phyloP scores from a whole-genome alignment of 139 green algal species.

The Auxenochlorella pyrenoidosa region DNA sequence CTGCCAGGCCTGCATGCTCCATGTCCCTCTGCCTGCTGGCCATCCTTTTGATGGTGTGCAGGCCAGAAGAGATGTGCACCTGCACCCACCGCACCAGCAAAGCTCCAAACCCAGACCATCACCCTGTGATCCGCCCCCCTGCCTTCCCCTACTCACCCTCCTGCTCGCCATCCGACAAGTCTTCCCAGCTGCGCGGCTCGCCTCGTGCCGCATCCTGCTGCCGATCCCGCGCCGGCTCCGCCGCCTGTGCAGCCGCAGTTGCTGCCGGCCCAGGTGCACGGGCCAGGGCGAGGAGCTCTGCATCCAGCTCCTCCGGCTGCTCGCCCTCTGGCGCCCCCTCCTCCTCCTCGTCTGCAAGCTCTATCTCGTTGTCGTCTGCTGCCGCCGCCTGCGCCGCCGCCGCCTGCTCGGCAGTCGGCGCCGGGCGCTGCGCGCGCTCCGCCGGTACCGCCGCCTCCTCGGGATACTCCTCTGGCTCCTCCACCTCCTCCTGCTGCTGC shows the following conservation, averaged over 20 bases:
- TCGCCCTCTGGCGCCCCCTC: neutral
- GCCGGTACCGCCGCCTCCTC: neutral
- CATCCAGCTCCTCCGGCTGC: constrained; percentile 6
- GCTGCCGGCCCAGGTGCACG: neutral
- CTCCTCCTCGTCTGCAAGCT: constrained; percentile 32
- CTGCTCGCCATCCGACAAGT: constrained; percentile 36
- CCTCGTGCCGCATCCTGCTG: constrained; percentile 17
- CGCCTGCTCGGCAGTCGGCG: neutral
- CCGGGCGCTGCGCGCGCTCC: neutral
- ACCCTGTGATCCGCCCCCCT: too few relatives aligned
- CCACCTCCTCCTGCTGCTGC: neutral
- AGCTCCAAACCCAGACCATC: too few relatives aligned
- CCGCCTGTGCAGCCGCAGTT: neutral
- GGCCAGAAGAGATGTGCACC: too few relatives aligned
- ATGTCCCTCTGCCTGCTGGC: too few relatives aligned
- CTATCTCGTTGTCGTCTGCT: constrained; percentile 38
- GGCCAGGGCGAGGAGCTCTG: constrained; percentile 1
- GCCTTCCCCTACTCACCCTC: constrained; percentile 6
- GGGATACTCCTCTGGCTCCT: neutral
- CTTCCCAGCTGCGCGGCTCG: constrained; percentile 49
- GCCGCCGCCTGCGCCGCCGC: constrained; percentile 25
- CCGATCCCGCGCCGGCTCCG: neutral
- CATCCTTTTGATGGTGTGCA: too few relatives aligned
- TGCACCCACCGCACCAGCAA: too few relatives aligned
- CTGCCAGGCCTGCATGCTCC: too few relatives aligned